A percentile compares a stretch with the other conserved stretches of the same genome.
Evolutionary conservation across 768 basidiomycete genomes (phyloP).

Genomic region (Suillus occidentalis): DNA sequence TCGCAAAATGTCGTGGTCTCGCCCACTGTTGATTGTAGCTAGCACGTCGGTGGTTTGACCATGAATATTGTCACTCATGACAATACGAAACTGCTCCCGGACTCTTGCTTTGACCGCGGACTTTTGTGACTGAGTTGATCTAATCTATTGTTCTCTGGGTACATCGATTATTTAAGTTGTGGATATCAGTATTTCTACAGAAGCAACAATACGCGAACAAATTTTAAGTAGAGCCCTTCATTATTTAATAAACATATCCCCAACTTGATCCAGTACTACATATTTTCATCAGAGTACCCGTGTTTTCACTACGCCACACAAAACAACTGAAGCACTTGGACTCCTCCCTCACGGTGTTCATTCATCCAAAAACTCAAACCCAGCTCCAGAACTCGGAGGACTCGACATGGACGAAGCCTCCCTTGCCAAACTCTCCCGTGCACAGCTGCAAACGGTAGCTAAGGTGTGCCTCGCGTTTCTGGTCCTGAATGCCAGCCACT

Average conservation of each 20-base stretch:
- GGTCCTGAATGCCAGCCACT: not conserved
- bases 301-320: no score
- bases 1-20: not conserved
- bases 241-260: not conserved
- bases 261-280: not conserved
- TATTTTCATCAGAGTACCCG: not conserved
- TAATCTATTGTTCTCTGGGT: slow-evolving; percentile 5
- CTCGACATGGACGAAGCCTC: slow-evolving; percentile 12
- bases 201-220: not conserved
- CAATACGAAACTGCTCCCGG: not conserved
- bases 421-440: slow-evolving; percentile 27
- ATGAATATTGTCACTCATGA: not conserved
- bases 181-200: not conserved
- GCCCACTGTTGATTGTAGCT: not conserved
- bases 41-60: not conserved
- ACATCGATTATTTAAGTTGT: slow-evolving; percentile 2
- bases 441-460: slow-evolving; percentile 8
- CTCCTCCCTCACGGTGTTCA: not conserved
- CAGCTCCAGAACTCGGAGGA: not conserved
- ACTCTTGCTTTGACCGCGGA: slow-evolving; percentile 7
- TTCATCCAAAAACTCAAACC: not conserved
- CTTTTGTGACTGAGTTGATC: slow-evolving; percentile 1
- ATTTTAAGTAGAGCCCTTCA: not conserved
- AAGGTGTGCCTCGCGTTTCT: not conserved
- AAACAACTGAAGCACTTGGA: not conserved